Percentiles rank a stretch among this genome's conserved stretches.
Evolutionary conservation across 2,329 filamentous ascomycete species (phyloP).

Genomic region (Thielaviopsis euricoi): DNA sequence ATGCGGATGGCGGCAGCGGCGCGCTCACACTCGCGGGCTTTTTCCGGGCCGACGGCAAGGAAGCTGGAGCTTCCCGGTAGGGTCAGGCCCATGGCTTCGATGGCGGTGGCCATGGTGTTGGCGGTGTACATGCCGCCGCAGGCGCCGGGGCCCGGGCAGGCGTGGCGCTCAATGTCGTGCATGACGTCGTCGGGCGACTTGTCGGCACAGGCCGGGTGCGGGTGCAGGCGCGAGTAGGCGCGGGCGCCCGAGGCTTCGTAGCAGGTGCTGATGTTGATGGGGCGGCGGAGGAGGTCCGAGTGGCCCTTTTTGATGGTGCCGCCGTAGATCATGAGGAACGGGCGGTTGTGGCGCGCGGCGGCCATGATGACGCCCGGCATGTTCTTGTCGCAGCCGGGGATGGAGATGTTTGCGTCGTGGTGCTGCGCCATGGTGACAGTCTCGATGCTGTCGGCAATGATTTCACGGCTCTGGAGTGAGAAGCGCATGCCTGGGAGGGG

Average conservation of each 20-base stretch:
- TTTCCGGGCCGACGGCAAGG: slow-evolving; percentile 57
- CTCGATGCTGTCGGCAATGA: slow-evolving; percentile 97
- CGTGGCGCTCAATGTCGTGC: slow-evolving; percentile 86
- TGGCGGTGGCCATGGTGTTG: slow-evolving; percentile 71
- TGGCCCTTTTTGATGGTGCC: slow-evolving; percentile 87
- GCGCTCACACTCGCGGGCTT: slow-evolving; percentile 48
- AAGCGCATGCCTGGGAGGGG: slow-evolving; percentile 91
- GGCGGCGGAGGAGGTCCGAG: slow-evolving; percentile 55
- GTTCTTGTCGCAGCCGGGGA: slow-evolving; percentile 98
- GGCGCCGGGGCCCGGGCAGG: slow-evolving; percentile 48
- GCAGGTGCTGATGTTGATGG: slow-evolving; percentile 77
- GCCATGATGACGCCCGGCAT: slow-evolving; percentile 90
- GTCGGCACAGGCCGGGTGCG: slow-evolving; percentile 29
- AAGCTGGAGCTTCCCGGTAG: slow-evolving; percentile 59
- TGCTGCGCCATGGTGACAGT: slow-evolving; percentile 98
- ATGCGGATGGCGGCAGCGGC: slow-evolving; percentile 60
- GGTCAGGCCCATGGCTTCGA: slow-evolving; percentile 68
- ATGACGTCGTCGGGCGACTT: too few species aligned
- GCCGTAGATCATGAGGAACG: slow-evolving; percentile 94
- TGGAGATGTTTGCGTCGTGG: slow-evolving; percentile 94
- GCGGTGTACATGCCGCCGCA: slow-evolving; percentile 72
- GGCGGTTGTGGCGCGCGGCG: slow-evolving; percentile 87
- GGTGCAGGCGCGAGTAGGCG: slow-evolving; percentile 63
- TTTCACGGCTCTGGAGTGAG: slow-evolving; percentile 81
- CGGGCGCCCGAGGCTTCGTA: slow-evolving; percentile 80